Evolutionary conservation across 1,139 yeast species (phyloP), one percentile per base, ranked within the genome.

Genomic region (Yamadazyma triangularis): DNA sequence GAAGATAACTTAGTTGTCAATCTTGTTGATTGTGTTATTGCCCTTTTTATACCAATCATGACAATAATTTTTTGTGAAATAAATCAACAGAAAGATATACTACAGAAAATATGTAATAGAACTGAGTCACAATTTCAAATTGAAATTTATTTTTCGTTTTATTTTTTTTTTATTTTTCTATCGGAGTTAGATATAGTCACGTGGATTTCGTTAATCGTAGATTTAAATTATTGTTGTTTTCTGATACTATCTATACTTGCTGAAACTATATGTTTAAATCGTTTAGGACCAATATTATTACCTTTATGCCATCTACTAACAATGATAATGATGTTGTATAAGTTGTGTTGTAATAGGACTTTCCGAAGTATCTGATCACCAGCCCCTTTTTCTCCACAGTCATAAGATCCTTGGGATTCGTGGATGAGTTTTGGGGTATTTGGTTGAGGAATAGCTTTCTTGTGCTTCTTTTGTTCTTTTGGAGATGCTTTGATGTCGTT

Each of bases 301-400:
- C 89, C 88, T 2, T 85, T 86, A 48, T 78, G 79, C 89, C 89
- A 81, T 36, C 91, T 49, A 0, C 82, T 73, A 1, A 79, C 88
- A 11, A 80, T 73, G 0, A 80, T 69, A 13, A 81, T 44, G 1
- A 77, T 67, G 45, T 79, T 77, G 8, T 62, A 53, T n/a, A 75
- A 33, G 24, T 69, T 55, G 12, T 68, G 50, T 21, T 73, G 53
- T 22, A 70, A 73, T 18, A 82, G 40, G 3, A 77, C 52, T 8
- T 73, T 70, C 32, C 61, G 60, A 19, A 79, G 48, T 11, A 82
- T 42, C 33, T 78, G 56, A 11, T 59, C 49, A 0, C 88, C 89
- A 0, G 85, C 79, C 1, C 83, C 83, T 13, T 70, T 64, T 45
- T 82, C 91, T 1, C 85, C 85, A 44, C 76, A 63, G 47, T 81